Percentiles rank a stretch among this genome's conserved stretches.
Conservation (phyloP, 352 stramenopile species). For the Phytophthora sp. region DNA sequence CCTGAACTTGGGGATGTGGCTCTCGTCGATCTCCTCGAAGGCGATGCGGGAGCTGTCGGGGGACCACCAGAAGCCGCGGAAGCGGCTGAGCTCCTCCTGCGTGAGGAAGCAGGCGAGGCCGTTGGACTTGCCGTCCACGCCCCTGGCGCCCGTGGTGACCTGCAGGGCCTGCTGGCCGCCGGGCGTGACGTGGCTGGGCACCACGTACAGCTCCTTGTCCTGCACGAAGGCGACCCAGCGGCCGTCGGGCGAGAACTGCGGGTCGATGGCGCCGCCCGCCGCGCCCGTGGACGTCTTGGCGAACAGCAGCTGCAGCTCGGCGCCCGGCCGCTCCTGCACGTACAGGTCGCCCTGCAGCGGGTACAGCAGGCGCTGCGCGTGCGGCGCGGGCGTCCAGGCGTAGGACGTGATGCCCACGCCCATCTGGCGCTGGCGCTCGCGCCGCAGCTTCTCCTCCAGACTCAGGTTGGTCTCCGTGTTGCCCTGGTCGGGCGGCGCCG, state of each 20-base stretch:
- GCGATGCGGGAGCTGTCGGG: constrained; percentile 85
- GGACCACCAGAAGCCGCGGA: constrained; percentile 97
- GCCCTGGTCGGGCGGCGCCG: constrained; percentile 70
- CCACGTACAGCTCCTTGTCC: constrained; percentile 94
- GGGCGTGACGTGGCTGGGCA: constrained; percentile 54
- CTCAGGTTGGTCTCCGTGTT: constrained; percentile 89
- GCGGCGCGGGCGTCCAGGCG: constrained; percentile 67
- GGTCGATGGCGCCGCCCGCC: constrained; percentile 90
- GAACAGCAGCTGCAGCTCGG: constrained; percentile 81
- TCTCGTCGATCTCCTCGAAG: constrained; percentile 95
- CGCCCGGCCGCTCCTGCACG: constrained; percentile 89
- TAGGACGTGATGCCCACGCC: constrained; percentile 94
- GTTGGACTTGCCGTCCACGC: constrained; percentile 82
- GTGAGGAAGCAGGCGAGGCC: constrained; percentile 97
- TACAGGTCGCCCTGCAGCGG: constrained; percentile 94
- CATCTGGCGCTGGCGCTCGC: constrained; percentile 91
- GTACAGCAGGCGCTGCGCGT: constrained; percentile 85
- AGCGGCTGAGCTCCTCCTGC: constrained; percentile 97
- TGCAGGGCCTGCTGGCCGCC: constrained; percentile 58
- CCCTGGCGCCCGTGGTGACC: constrained; percentile 79
- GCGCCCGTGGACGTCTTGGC: constrained; percentile 82
- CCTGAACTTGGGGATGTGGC: constrained; percentile 92
- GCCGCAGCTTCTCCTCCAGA: constrained; percentile 91
- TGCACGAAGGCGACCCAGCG: constrained; percentile 94
- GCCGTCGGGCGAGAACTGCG: constrained; percentile 93